Conservation (phyloP, 345 rosid species). For the Syzygium grande region DNA sequence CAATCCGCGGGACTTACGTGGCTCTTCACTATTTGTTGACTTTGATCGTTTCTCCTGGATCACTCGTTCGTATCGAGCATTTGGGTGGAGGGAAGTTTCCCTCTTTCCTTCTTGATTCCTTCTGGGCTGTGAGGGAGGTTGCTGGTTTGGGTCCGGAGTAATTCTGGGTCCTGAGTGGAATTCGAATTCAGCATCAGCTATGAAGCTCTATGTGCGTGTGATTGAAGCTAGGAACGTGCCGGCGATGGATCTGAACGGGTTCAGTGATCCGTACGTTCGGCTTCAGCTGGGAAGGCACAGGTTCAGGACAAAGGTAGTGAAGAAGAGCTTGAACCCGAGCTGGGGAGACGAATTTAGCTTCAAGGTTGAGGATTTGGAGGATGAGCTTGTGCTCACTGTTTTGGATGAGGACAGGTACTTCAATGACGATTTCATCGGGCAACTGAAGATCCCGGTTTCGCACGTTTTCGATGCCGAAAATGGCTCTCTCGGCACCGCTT, state of each 20-base stretch:
- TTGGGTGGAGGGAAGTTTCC: background rate
- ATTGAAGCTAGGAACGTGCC: slow-evolving; percentile 84
- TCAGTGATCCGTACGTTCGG: slow-evolving; percentile 85
- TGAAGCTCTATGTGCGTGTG: slow-evolving; percentile 76
- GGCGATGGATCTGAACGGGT: slow-evolving; percentile 82
- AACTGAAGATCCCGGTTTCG: slow-evolving; percentile 53
- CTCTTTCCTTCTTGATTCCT: background rate
- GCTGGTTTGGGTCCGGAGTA: background rate
- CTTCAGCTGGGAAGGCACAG: slow-evolving; percentile 71
- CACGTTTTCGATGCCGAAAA: slow-evolving; percentile 66
- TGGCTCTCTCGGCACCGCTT: slow-evolving; percentile 65
- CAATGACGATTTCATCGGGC: slow-evolving; percentile 82
- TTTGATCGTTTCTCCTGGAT: background rate
- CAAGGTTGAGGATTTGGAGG: slow-evolving; percentile 89
- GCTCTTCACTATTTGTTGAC: background rate
- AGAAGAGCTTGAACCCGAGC: slow-evolving; percentile 76
- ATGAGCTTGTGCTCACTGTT: slow-evolving; percentile 67
- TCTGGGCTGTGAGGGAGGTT: background rate
- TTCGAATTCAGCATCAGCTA: background rate
- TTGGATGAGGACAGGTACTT: slow-evolving; percentile 89
- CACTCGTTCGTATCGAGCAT: background rate
- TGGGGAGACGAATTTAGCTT: slow-evolving; percentile 92
- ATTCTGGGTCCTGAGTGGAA: background rate
- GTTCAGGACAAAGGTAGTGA: slow-evolving; percentile 75
- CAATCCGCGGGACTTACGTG: background rate